Evolutionary conservation across 2,329 filamentous ascomycete species (phyloP).

Genomic region (Penicillium occitanis): DNA sequence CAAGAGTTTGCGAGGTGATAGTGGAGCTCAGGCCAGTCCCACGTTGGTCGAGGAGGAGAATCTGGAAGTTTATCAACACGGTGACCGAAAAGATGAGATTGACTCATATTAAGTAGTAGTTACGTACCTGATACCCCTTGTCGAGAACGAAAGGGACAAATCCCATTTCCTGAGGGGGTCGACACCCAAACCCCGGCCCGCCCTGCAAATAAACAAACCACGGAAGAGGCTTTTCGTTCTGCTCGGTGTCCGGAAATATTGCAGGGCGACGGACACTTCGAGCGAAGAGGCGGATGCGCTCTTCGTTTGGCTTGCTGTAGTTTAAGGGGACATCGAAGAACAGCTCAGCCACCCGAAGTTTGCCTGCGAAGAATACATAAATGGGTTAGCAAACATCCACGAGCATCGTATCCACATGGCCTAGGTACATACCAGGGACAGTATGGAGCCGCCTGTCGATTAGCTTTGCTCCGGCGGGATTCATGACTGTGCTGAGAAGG

Average conservation of each 20-base stretch:
- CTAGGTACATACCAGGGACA: slow-evolving; percentile 34
- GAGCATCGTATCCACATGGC: slow-evolving; percentile 17
- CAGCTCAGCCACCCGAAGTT: slow-evolving; percentile 73
- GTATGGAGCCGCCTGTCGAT: slow-evolving; percentile 40
- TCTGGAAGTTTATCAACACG: slow-evolving; percentile 29
- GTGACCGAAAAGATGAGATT: slow-evolving; percentile 8
- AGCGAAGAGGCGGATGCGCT: slow-evolving; percentile 72
- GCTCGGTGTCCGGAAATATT: slow-evolving; percentile 49
- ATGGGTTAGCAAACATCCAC: not conserved
- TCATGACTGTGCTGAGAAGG: slow-evolving; percentile 1
- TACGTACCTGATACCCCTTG: slow-evolving; percentile 71
- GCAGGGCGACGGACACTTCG: slow-evolving; percentile 65
- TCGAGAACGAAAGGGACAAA: slow-evolving; percentile 71
- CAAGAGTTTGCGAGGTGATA: slow-evolving; percentile 70
- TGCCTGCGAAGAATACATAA: slow-evolving; percentile 52
- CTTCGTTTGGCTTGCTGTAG: slow-evolving; percentile 62
- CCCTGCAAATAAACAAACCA: slow-evolving; percentile 77
- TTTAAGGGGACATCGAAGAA: slow-evolving; percentile 86
- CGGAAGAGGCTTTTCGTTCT: slow-evolving; percentile 53
- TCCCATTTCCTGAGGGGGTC: slow-evolving; percentile 69
- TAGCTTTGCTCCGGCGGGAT: slow-evolving; percentile 37
- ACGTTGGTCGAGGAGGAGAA: slow-evolving; percentile 83
- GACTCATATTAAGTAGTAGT: not conserved
- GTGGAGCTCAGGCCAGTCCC: slow-evolving; percentile 84
- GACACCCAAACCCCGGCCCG: slow-evolving; percentile 77